phyloP scores from a whole-genome alignment of 352 stramenopile species.

The Phytopythium helicoides region DNA sequence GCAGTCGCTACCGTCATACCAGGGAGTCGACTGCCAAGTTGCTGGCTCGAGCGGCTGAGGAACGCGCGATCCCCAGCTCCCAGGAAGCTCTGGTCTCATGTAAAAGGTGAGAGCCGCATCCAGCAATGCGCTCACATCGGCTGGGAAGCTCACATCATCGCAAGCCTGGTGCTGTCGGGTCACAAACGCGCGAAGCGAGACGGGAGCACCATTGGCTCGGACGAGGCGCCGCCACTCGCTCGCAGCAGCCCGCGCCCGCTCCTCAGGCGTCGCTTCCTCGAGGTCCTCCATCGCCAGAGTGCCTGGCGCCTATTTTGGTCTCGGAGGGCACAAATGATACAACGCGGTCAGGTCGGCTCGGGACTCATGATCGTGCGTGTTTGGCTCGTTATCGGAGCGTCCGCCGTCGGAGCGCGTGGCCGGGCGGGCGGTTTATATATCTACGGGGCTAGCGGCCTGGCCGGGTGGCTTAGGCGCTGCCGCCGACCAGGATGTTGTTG shows the following conservation, averaged over 20 bases:
- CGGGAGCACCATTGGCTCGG: conserved; percentile 37
- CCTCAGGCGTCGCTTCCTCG: conserved; percentile 17
- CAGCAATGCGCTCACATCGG: neutral
- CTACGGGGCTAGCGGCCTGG: neutral
- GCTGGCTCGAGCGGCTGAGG: conserved; percentile 28
- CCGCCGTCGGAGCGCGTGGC: too few relatives aligned
- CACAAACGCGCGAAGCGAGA: conserved; percentile 35
- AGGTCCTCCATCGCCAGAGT: conserved; percentile 20
- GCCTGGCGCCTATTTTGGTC: neutral
- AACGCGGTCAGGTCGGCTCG: too few relatives aligned
- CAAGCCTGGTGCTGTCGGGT: conserved; percentile 15
- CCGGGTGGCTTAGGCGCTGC: conserved; percentile 75
- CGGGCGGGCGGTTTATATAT: conserved; percentile 1
- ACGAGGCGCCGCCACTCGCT: conserved; percentile 34
- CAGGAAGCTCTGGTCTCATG: conserved; percentile 34
- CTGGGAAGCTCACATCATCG: neutral
- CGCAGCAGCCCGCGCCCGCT: conserved; percentile 20
- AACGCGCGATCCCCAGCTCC: conserved; percentile 44
- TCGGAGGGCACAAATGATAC: too few relatives aligned
- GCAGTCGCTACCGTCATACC: neutral
- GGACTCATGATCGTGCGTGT: too few relatives aligned
- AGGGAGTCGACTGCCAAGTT: conserved; percentile 7
- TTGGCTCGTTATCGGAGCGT: too few relatives aligned
- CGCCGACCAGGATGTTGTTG: conserved; percentile 99
- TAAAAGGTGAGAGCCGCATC: too few relatives aligned